Base-by-base conservation (phyloP, 2,329 filamentous ascomycete species). In the Fusarium sp. region DNA sequence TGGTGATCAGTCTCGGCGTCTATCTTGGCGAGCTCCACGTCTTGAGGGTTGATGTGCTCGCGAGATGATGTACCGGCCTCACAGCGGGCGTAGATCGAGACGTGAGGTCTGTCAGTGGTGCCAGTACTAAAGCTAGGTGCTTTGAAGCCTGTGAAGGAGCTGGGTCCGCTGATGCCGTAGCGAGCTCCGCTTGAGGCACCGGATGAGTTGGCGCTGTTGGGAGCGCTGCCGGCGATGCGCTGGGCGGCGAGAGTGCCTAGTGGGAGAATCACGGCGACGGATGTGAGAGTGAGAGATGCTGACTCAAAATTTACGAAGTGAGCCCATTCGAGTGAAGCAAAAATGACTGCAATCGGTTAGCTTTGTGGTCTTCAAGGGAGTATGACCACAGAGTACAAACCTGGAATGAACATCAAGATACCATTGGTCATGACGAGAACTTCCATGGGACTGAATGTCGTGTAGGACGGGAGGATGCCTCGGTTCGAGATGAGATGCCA, bases 371-470 rank as follows among this genome's bases (percentile, higher is more conserved):
- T 53, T 18, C 14, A 32, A 10, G 16, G 18, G n/a, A 40, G 41
- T 13, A 16, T 21, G 6, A 10, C 21, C 4, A 10, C 4, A 23
- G 21, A 28, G 18, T 40, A 76, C 80, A 48, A 76, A 87, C 86
- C 83, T n/a, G 86, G 86, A 12, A 87, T 75, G 18, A 87, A 69
- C 87, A 88, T 88, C 56, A 89, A 78, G 2, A 87, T 68, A 13
- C 85, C 86, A 40, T 88, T 88, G 50, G 85, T 85, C 71, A 87
- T 84, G 53, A 87, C 80, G 25, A 88, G 78, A 10, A 87, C 81
- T 69, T 89, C 86, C 80, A 88, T 84, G 7, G 85, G 81, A 0
- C 78, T 84, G 41, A 88, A 72, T 0, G 80, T 77, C 50, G 78
- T 78, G 5, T 80, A 76, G 1, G 77, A 78, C 1, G 82, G 82